Evolutionary conservation across 805 yeast genomes (phyloP), one percentile per base, ranked within the genome.

Genomic region (Pichia gijzeniarum): DNA sequence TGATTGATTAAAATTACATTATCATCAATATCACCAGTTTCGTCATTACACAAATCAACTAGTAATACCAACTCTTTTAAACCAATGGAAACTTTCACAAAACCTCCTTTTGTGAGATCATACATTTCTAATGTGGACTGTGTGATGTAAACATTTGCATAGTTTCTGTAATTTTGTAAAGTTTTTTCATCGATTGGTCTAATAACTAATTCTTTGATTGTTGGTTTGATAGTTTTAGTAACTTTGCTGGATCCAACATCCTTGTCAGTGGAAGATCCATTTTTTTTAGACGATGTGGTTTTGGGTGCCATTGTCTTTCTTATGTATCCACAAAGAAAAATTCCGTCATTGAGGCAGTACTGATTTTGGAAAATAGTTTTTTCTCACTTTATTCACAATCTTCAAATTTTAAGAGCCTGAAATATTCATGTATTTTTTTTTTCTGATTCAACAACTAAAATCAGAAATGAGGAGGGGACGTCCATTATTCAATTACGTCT

Each of bases 1-100:
- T 51, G 48, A 6, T 63, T 52, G 1, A 65, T 41, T 22, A 57
- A 50, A 18, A 64, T 50, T 16, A 64, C 61, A 20, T 61, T 59
- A 14, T 59, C 62, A 2, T 60, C 63, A 17, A 41, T 43, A 4
- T 50, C 53, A 5, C 45, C 51, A 13, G 53, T 48, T 7, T 60
- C 35, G 1, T 53, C 44, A 25, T 57, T 53, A 1, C 40, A 35
- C 0, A 56, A 28, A 18, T 54, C 60, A 10, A 40, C 44, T 5
- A 50, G 16, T 14, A 48, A 21, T 16, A 42, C 14, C 25, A 46
- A n/a, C 5, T 47, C 52, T 16, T 48, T 44, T 18, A 61, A 43
- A 2, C 65, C 67, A 45, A 54, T 54, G 4, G 50, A 25, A 3
- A 63, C 28, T 46, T 54, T 56, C 3, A 62, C 53, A 47, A 63